Evolutionary conservation across 139 green algal species (phyloP), one percentile per base, ranked within the genome.

Genomic region (Chlorella vulgaris): DNA sequence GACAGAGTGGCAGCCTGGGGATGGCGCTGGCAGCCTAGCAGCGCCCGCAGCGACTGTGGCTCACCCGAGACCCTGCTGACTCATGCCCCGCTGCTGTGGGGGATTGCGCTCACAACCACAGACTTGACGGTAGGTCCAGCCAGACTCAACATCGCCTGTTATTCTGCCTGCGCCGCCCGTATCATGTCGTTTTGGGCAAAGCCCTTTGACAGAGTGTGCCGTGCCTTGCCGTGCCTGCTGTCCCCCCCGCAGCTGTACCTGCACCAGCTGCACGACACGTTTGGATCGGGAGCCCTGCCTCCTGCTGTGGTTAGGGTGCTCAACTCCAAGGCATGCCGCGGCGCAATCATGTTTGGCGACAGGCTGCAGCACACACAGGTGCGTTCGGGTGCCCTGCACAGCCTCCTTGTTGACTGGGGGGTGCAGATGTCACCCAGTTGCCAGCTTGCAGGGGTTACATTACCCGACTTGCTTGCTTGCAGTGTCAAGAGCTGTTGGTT

Each of bases 281-380:
- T 47, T 21, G 87, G 84, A 0, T 71, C 81, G 0, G 55, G 26
- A 1, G 60, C 70, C 0, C 33, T 86, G 74, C 92, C 91, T 0
- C 63, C 90, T 0, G 88, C 82, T 2, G 86, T 91, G 31, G 40
- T 85, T 29, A 80, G 89, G 35, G 80, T 92, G 58, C 86, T 96
- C 42, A 77, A 65, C 65, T 93, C 86, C 51, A 92, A 93, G 74
- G 91, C 94, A 2, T 98, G 94, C 87, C 89, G 94, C 21, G 78
- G 69, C 2, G 93, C 94, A 6, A 84, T 97, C 83, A 98, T 96
- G 94, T 97, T 97, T 83, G 93, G 92, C 0, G 88, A 96, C 83
- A 7, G n/a, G 33, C 89, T 98, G 36, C 26, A 19, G 1, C 67
- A 31, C 2, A 28, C 21, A 4, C 66, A 92, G 79, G 74, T 81